Percentiles rank a stretch among this genome's conserved stretches.
Evolutionary conservation across 2,329 filamentous ascomycete species (phyloP).

Genomic region (Colletotrichum eremochloae): DNA sequence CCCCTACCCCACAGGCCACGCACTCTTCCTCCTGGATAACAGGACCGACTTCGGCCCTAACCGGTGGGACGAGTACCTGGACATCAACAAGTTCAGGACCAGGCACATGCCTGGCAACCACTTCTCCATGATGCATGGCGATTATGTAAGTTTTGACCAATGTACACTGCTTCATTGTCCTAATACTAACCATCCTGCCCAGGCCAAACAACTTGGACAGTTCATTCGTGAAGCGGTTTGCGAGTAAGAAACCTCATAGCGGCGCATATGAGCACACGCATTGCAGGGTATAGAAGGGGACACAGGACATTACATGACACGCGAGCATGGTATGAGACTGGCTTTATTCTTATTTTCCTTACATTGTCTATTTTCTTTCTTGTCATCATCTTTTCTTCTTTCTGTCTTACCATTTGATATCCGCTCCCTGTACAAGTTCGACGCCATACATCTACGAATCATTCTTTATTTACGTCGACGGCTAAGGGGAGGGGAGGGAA

Average conservation of each 20-base stretch:
- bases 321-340: conserved; percentile 38
- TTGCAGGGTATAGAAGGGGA: conserved; percentile 40
- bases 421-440: conserved; percentile 40
- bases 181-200: conserved; percentile 39
- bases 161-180: too few species aligned
- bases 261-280: conserved; percentile 29
- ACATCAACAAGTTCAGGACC: conserved; percentile 71
- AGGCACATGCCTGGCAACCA: conserved; percentile 80
- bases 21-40: conserved; percentile 80
- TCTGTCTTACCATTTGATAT: conserved; percentile 42
- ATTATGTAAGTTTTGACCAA: conserved; percentile 50
- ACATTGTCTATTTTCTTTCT: conserved; percentile 30
- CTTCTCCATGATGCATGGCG: conserved; percentile 82
- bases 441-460: conserved; percentile 29
- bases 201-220: conserved; percentile 53
- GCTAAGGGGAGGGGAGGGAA: background rate
- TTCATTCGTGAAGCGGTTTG: conserved; percentile 54
- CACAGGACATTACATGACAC: conserved; percentile 38
- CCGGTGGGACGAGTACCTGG: conserved; percentile 76
- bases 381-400: conserved; percentile 30
- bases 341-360: conserved; percentile 12
- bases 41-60: conserved; percentile 79
- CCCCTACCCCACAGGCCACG: conserved; percentile 70
- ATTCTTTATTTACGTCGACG: conserved; percentile 35
- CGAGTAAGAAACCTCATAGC: conserved; percentile 38